Conservation (phyloP, 345 rosid species). For the Acer negundo region DNA sequence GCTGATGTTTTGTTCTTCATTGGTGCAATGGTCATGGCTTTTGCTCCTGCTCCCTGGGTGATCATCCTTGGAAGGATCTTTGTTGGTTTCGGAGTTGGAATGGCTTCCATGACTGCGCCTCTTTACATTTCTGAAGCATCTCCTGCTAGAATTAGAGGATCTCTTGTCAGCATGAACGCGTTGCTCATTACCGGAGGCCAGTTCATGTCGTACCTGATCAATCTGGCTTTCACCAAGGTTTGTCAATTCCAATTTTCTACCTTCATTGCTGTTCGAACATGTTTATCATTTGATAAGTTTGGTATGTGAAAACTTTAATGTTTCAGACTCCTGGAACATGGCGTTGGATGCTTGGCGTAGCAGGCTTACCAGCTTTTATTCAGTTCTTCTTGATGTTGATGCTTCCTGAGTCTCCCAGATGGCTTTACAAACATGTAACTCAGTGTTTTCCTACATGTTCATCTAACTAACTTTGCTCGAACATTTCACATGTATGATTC, state of each 20-base stretch:
- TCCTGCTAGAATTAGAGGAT: constrained; percentile 88
- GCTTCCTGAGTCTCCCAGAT: constrained; percentile 90
- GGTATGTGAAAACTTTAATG: not conserved
- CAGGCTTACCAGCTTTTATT: constrained; percentile 59
- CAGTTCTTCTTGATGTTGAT: constrained; percentile 68
- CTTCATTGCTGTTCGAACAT: not conserved
- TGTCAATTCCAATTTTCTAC: not conserved
- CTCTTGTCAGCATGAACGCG: constrained; percentile 84
- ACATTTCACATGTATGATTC: too few relatives aligned
- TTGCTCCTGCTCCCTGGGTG: constrained; percentile 72
- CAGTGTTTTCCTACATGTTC: too few relatives aligned
- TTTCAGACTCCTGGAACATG: constrained; percentile 71
- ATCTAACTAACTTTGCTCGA: too few relatives aligned
- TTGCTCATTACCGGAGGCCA: constrained; percentile 86
- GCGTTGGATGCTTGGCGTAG: constrained; percentile 97
- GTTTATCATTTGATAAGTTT: not conserved
- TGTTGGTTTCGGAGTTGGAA: constrained; percentile 91
- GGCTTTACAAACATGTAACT: constrained; percentile 64
- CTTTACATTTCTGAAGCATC: constrained; percentile 93
- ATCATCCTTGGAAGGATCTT: constrained; percentile 71
- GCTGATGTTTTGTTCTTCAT: constrained; percentile 68
- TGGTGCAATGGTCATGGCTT: constrained; percentile 74
- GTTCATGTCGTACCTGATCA: constrained; percentile 78
- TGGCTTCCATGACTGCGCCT: constrained; percentile 96
- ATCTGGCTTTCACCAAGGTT: constrained; percentile 78